A percentile compares a stretch with the other conserved stretches of the same genome.
These are phyloP conservation scores for Stephanodiscus triporus DNA, from an alignment of 108 stramenopile genomes.

Conservation along the genomic window DNA sequence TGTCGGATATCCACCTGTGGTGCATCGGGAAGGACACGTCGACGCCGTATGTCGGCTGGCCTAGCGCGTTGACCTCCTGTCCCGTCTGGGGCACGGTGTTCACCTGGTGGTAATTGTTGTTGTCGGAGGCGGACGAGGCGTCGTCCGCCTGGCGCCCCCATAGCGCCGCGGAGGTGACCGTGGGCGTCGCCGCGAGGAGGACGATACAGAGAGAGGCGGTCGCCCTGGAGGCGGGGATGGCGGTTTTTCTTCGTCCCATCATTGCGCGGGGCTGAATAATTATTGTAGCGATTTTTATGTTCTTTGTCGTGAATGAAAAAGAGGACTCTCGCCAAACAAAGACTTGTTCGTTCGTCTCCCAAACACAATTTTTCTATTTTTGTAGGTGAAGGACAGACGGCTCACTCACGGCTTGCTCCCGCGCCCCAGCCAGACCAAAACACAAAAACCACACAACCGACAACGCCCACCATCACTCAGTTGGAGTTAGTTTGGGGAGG, in stretches of 20 bases:
- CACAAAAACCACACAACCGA: no score
- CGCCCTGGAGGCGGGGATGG: not conserved
- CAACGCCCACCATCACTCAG: no score
- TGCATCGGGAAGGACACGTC: constrained; percentile 89
- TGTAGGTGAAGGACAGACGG: no score
- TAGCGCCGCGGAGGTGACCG: constrained; percentile 8
- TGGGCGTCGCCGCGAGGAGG: constrained; percentile 7
- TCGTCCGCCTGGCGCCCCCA: not conserved
- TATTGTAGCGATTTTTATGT: no score
- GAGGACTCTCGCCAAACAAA: no score
- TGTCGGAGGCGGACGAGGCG: not conserved
- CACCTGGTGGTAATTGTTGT: constrained; percentile 11
- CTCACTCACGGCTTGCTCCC: no score
- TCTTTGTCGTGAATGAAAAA: no score
- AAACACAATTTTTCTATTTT: no score
- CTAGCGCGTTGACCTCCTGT: constrained; percentile 32
- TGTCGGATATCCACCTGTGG: constrained; percentile 54
- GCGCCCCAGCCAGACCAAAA: no score
- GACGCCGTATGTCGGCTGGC: constrained; percentile 71
- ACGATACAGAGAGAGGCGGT: not conserved
- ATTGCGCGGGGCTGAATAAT: not conserved
- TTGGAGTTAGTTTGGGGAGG: no score
- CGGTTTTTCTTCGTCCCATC: not conserved
- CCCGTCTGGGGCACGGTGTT: not conserved
- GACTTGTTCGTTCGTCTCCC: no score